Evolutionary conservation across 306 rosid genomes (phyloP), one percentile per base, ranked within the genome.

Genomic region (Malus sieversii): DNA sequence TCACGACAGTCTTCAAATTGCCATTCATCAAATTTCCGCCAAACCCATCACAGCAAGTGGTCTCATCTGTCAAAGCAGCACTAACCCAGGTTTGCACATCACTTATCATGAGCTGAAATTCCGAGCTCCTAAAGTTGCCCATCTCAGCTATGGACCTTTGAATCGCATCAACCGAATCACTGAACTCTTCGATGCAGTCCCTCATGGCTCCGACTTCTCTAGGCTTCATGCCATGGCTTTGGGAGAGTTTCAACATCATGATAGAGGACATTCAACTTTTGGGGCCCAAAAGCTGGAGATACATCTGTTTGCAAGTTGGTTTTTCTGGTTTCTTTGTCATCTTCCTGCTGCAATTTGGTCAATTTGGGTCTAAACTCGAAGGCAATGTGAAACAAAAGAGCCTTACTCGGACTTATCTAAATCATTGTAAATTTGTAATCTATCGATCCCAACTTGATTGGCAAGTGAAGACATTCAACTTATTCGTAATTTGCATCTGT

Each of bases 1-100:
- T 85, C 51, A 86, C 93, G 0, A 44, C 9, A 16, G 27, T 80
- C 85, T 85, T 88, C 67, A 85, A 48, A 22, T 84, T 69, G 1
- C 77, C 89, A 68, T 79, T 73, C 80, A 46, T 32, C 1, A 32
- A 58, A 10, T 61, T 61, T 44, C 76, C 89, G 19, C 73, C 71
- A 51, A 92, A 92, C 8, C 96, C 97, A 35, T 90, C 97, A 0
- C 48, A 79, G 61, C 97, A 92, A 0, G 96, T 92, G 44, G 13
- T 84, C 62, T 87, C 91, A 73, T 90, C 91, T 0, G 97, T 92
- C 78, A 92, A 75, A 32, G 96, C 96, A 60, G 93, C 85, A 70
- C 93, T 90, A 23, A 90, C 90, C 97, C 97, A 88, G 2, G 96
- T 92, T 66, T 92, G 90, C 1, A 88, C 82, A 40, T 92, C 92